Base-by-base conservation (phyloP, 805 yeast species). In the Yarrowia sp. region DNA sequence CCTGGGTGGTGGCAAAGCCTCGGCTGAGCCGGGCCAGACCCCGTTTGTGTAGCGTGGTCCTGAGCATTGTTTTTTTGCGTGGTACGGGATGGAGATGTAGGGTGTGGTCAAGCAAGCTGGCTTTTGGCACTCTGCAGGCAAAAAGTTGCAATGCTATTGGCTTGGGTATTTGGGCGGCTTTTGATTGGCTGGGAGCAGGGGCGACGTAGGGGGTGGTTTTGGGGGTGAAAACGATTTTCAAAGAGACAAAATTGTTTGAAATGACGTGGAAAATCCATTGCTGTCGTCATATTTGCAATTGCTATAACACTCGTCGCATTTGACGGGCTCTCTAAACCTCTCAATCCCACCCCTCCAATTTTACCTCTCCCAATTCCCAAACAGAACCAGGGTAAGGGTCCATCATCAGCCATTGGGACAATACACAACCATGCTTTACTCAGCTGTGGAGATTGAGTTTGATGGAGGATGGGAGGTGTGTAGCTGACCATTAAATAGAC, bases 1-100 rank as follows among this genome's bases (percentile, higher is more conserved):
- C 69, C 49, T 61, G 68, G 36, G 63, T 66, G 68, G 69, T 63
- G 47, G 69, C 69, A 46, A 67, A 58, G 34, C 46, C 49, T 58
- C 64, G 64, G 30, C 40, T 42, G 33, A 58, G 64, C 40, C 64
- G 64, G 50, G 64, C 64, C 64, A 58, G 64, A 43, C 43, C 50
- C 50, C 40, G 64, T 42, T 42, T 58, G 39, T 43, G 64, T 42
- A 58, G 64, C 64, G 64, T 58, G 64, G 64, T 58, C 64, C 64
- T 58, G 64, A 58, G 64, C 64, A 58, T 58, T 10, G 9, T 42
- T 24, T 24, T 24, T 24, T 24, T 24, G 30, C 30, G 38, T 14
- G 30, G 36, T 58, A 50, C 43, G 9, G 39, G 63, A 40, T 33
- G 64, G 64, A 30, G 64, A 20, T 58, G 58, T 52, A 12, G 30